Base-by-base conservation (phyloP, 2,329 filamentous ascomycete genomes). In the Botrytis pseudocinerea region DNA sequence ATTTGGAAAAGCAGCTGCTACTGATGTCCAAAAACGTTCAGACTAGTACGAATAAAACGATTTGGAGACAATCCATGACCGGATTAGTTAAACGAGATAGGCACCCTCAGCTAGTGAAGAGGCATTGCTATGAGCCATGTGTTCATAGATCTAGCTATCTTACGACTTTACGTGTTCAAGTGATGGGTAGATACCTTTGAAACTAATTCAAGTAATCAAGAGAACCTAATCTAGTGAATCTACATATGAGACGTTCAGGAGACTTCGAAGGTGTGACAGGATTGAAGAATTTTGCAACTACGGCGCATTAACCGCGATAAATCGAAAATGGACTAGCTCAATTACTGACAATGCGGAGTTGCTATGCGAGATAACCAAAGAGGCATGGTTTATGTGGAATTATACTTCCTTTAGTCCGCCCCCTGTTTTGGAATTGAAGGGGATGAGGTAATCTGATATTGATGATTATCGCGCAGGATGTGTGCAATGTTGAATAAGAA, bases 1-100 rank as follows among this genome's bases (percentile, higher is more conserved):
- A 65, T 64, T 44, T 63, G 66, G 65, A 54, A 76, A 73, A 73
- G 48, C 16, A 46, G 22, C n/a, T 46, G 28, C 35, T 32, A 54
- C 44, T 57, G 20, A 72, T 68, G 32, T 70, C 66, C 59, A 44
- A 35, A 70, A 73, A 35, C 32, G 64, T 35, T 60, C 38, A n/a
- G 20, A 18, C 57, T 63, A 63, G 44, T 51, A 57, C 35, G 40
- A 57, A 62, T 48, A 32, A 20, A 54, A 61, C n/a, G 46, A 69
- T 22, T 54, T 46, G 65, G 54, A 28, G 3, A 25, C 10, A 35
- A 44, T 20, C 32, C 32, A 66, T n/a, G 64, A 12, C 35, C 25
- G 35, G 18, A 42, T 54, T 54, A 40, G 35, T 40, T 57, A 57
- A 61, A 57, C 20, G 14, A 62, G 22, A 38, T 60, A 38, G 8